Evolutionary conservation across 2,329 filamentous ascomycete genomes (phyloP), one percentile per base, ranked within the genome.

Genomic region (Pseudogymnoascus sp.): DNA sequence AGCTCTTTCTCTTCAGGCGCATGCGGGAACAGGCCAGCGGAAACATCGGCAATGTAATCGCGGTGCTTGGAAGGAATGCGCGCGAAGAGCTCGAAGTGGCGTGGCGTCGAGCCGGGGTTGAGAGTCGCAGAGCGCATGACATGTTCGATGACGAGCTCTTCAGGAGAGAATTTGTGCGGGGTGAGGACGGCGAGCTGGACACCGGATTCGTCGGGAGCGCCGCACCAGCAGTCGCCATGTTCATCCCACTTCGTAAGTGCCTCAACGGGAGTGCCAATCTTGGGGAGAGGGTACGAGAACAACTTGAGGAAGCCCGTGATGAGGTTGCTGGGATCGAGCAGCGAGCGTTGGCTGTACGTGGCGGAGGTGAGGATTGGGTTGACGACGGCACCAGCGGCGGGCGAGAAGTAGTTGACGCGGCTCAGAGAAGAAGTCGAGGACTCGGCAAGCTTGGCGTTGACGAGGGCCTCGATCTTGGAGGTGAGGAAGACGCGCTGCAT

Each of bases 211-310:
- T 71, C 67, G 0, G 77, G 76, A 3, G 78, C 81, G 4, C 88
- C 86, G 74, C 93, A 97, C 89, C 91, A 97, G 75, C 91, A 96
- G 66, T 97, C 90, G 19, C 89, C 90, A 35, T 88, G 82, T 60
- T 96, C 90, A 9, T 86, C 79, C 91, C 93, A 96, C 3, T 79
- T 76, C 1, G 76, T 72, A 1, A 96, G 79, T 0, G 89, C 91
- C 0, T 79, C 74, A n/a, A 77, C 70, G 0, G 82, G 80, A 1
- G 80, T 76, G 1, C 33, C 33, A 26, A 40, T 23, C 36, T 19
- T 74, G 70, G 3, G 72, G 66, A 19, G 63, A 10, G 42, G 73
- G 62, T 35, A 71, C 35, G 4, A 68, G 63, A 9, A 70, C 23
- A 38, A 4, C 26, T 33, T 57, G 26, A 57, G 68, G 67, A 47